Evolutionary conservation across 2,329 filamentous ascomycete genomes (phyloP), one percentile per base, ranked within the genome.

Genomic region (Colletotrichum sp.): DNA sequence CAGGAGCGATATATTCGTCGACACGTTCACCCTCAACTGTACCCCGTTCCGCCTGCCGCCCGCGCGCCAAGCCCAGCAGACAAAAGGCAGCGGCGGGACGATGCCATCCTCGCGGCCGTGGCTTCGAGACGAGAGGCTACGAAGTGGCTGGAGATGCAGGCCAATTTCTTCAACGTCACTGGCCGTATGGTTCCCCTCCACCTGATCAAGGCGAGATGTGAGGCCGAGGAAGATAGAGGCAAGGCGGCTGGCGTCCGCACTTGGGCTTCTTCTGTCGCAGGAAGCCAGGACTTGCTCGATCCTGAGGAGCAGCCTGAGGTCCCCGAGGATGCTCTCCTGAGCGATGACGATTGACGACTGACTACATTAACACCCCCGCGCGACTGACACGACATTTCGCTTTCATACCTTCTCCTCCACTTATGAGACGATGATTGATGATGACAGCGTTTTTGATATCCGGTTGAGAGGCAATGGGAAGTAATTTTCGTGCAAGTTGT

Each of bases 101-200:
- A 83, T 39, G 79, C 81, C 16, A 79, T 87, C 6, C 81, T 88
- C 6, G 85, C 81, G 3, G 72, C 82, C 8, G 78, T 86, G 3
- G 82, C 85, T 32, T 82, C 81, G 75, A 81, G 82, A 68, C 80
- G 83, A 49, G 81, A 82, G 63, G 79, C 76, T 24, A 80, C 80
- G 32, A 81, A 81, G 28, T 88, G 85, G 84, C 80, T 87, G 1
- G 84, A 87, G 75, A 84, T 88, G 80, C 87, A 88, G 76, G 85
- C 86, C 34, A 84, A 84, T 65, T 87, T 88, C 70, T 85, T 81
- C 79, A 87, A 88, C 73, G 84, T 80, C 60, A 88, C 86, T 0
- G 87, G 87, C 6, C 81, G 84, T 8, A 83, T 87, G 82, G 80
- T 88, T 1, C 83, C 85, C 2, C 78, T 85, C 9, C 81, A 84